These are phyloP conservation scores for Neopestalotiopsis clavispora DNA, from an alignment of 2,329 filamentous ascomycete species.

Conservation along the genomic window DNA sequence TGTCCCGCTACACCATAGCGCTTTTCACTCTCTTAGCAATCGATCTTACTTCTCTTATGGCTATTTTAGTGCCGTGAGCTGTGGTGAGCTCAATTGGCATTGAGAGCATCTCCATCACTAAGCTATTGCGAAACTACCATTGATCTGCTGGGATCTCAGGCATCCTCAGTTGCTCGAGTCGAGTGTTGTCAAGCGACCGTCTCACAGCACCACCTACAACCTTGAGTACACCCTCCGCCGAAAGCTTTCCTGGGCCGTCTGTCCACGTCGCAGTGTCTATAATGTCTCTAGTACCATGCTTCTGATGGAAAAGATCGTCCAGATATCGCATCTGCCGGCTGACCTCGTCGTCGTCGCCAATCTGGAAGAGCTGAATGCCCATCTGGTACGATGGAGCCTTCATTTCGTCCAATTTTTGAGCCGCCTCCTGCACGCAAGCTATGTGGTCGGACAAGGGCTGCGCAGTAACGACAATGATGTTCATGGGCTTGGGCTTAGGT, in stretches of 20 bases:
- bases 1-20: too few species aligned
- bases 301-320: conserved; percentile 63
- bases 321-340: conserved; percentile 61
- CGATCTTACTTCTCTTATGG: too few species aligned
- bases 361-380: conserved; percentile 78
- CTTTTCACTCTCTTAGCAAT: too few species aligned
- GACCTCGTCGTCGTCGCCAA: conserved; percentile 66
- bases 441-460: conserved; percentile 70
- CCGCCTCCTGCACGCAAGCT: conserved; percentile 62
- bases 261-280: conserved; percentile 74
- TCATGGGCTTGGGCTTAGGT: conserved; percentile 54
- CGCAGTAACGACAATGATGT: conserved; percentile 77
- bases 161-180: neutral
- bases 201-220: conserved; percentile 65
- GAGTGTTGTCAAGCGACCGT: conserved; percentile 26
- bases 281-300: conserved; percentile 66
- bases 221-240: conserved; percentile 67
- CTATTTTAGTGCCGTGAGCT: too few species aligned
- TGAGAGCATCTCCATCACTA: too few species aligned
- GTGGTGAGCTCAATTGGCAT: too few species aligned
- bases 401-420: conserved; percentile 63
- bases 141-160: neutral
- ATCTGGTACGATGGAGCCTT: conserved; percentile 70
- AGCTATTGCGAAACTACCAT: neutral
- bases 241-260: conserved; percentile 46